Base-by-base conservation (phyloP, 2,329 filamentous ascomycete species). In the Parasarocladium wereldwijsianum region DNA sequence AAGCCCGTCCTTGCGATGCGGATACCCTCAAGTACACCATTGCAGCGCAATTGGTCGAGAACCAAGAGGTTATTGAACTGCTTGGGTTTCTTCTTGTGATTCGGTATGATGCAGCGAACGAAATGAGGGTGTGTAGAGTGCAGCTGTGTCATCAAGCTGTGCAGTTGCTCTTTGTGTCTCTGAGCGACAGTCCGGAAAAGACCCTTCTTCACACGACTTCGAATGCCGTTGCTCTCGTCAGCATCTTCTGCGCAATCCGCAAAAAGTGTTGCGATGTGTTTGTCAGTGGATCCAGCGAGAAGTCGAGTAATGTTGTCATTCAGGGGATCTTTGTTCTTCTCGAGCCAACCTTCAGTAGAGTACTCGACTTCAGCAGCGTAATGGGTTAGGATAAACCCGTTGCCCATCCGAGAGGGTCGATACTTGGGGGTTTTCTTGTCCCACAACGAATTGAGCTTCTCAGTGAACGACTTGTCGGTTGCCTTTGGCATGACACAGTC, bases 401-500 rank as follows among this genome's bases (percentile, higher is more conserved):
- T 83, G 1, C 75, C 81, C 10, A 94, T 68, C 11, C 90, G 73
- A 12, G 86, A 90, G 6, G 84, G 71, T 29, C 84, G 77, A 53
- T 98, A 98, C 51, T 98, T 98, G 26, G 73, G 69, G 19, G 85
- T 90, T 52, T 94, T 96, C 47, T 86, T 84, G 49, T 96, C 86
- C 90, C 92, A 98, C 2, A 98, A 58, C 0, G 79, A 79, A 54
- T 98, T 83, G n/a, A 98, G 64, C 54, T 98, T 98, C 44, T 98
- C 92, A 0, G 87, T 96, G 46, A 98, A 98, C 6, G 81, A 84
- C 52, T 82, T 87, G 53, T 98, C 92, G 1, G 87, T 94, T 4
- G 90, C 90, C 54, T 96, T 98, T 18, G 90, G 90, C 90, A 98
- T 98, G 18, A 98, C 92, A 27, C 78, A 90, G 55, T 98, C 90